Base-by-base conservation (phyloP, 371 early-diverging fungal species). In the Dichotomocladium elegans region DNA sequence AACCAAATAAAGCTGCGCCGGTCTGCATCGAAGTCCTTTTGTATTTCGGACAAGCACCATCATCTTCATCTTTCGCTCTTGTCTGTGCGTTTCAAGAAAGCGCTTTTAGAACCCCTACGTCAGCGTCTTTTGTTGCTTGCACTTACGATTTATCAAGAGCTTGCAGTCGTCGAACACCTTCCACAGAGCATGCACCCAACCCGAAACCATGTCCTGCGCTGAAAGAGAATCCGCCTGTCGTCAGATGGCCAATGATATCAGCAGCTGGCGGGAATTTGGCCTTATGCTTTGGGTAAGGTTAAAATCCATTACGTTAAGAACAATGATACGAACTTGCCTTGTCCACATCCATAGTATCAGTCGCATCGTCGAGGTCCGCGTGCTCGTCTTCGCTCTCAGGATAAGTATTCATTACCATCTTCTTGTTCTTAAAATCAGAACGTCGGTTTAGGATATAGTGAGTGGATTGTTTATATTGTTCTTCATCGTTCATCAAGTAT, bases 211-310 rank as follows among this genome's bases (percentile, higher is more conserved):
- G 56, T 4, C 90, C 92, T 28, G 79, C 67, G 10, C 73, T 66
- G 37, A 85, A 77, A 12, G 89, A 87, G 48, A 79, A 89, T 14
- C 79, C 76, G 2, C 88, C 90, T 4, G 83, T 82, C 1, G 88
- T 89, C 25, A 90, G 63, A 52, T 85, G 88, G 3, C 92, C 92
- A 51, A 90, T 71, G 15, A 81, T 68, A 9, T 62, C 63, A 3
- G 55, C 55, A 33, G 51, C 34, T 14, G 66, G 55, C 41, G 51
- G 49, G 17, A 57, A 55, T 12, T 41, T 41, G 17, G 31, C 15
- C 26, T 57, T 44, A 12, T 50, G 19, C 44, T 44, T 10, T 31
- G 21, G 1, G 6, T 5, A 15, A 15, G 34, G 2, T 33, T n/a
- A n/a, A n/a, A n/a, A 35, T 9, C n/a, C 11, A 35, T 3, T n/a